Percentiles rank a stretch among this genome's conserved stretches.
Evolutionary conservation across 2,329 filamentous ascomycete species (phyloP).

Genomic region (Clarireedia sp.): DNA sequence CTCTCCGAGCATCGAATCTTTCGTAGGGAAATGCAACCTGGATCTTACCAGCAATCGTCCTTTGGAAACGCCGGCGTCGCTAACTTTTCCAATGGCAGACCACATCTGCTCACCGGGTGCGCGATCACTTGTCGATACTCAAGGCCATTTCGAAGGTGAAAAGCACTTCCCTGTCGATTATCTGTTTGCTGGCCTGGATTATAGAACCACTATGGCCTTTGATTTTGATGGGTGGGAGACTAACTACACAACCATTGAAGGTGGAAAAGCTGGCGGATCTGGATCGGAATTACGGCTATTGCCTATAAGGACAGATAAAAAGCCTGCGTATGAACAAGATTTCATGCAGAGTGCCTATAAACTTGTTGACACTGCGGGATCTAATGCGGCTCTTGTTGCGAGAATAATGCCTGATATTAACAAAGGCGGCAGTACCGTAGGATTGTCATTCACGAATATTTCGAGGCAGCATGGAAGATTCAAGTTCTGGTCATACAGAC

Average conservation of each 20-base stretch:
- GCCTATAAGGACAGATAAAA: conserved; percentile 8
- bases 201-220: conserved; percentile 18
- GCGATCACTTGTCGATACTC: neutral
- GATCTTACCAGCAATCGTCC: conserved; percentile 5
- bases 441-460: neutral
- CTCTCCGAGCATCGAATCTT: conserved; percentile 13
- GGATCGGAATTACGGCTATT: conserved; percentile 22
- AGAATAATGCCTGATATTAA: neutral
- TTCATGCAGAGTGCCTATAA: conserved; percentile 16
- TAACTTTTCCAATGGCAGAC: conserved; percentile 22
- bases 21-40: conserved; percentile 19
- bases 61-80: conserved; percentile 22
- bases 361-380: conserved; percentile 4
- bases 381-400: neutral
- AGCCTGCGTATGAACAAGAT: conserved; percentile 9
- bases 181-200: conserved; percentile 27
- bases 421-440: too few relatives aligned
- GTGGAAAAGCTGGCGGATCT: conserved; percentile 26
- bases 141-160: neutral
- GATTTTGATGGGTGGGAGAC: conserved; percentile 21
- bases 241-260: conserved; percentile 24
- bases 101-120: conserved; percentile 16
- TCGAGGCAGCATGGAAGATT: neutral
- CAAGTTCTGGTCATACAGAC: conserved; percentile 1
- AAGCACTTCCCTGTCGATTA: conserved; percentile 24